Conservation (phyloP, 139 green algal species). For the Picocystis salinarum region DNA sequence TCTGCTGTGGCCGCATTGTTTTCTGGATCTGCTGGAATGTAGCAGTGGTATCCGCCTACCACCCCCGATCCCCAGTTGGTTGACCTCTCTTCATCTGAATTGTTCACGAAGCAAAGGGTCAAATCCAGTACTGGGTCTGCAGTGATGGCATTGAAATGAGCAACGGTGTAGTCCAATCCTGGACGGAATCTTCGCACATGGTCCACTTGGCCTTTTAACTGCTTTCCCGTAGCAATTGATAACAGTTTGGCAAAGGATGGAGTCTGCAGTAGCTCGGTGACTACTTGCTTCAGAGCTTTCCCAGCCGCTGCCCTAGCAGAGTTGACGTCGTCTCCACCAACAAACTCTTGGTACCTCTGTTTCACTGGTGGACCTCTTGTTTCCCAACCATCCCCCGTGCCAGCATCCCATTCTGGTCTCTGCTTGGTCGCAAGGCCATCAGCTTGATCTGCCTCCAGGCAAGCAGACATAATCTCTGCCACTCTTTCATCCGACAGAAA, state of each 20-base stretch:
- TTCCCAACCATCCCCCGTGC: conserved; percentile 27
- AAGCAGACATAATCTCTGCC: conserved; percentile 5
- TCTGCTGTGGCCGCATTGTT: not conserved
- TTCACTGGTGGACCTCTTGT: conserved; percentile 51
- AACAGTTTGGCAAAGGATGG: not conserved
- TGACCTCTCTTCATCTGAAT: conserved; percentile 8
- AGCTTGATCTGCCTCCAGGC: conserved; percentile 18
- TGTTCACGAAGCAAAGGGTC: conserved; percentile 58
- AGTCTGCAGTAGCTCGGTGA: not conserved
- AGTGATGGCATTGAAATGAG: conserved; percentile 39
- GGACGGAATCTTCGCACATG: conserved; percentile 55
- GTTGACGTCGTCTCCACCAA: conserved; percentile 1
- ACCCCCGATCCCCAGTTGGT: conserved; percentile 35
- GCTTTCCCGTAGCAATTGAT: not conserved
- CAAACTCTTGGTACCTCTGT: conserved; percentile 40
- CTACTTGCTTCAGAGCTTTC: too few relatives aligned
- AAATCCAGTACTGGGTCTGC: conserved; percentile 37
- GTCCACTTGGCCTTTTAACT: conserved; percentile 1
- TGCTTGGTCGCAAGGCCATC: conserved; percentile 22
- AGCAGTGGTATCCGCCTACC: conserved; percentile 67
- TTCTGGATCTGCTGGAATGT: conserved; percentile 26
- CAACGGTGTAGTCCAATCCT: conserved; percentile 70
- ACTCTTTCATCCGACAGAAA: conserved; percentile 25
- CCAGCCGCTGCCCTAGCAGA: conserved; percentile 1
- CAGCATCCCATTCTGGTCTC: conserved; percentile 19